Evolutionary conservation across 2,329 filamentous ascomycete species (phyloP).

Genomic region (Pseudogymnoascus destructans): DNA sequence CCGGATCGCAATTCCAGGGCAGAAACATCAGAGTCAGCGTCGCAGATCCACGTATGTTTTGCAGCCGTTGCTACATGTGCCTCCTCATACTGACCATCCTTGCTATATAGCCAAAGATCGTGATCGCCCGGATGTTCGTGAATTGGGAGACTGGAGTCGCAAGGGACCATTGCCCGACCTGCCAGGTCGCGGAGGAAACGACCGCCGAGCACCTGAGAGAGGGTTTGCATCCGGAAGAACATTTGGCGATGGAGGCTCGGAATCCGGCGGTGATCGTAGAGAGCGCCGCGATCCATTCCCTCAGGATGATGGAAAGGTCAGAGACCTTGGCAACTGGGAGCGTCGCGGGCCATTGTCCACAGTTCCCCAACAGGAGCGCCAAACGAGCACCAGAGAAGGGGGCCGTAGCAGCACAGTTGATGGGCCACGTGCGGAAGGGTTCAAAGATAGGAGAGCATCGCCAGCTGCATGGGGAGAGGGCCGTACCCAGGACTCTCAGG

Average conservation of each 20-base stretch:
- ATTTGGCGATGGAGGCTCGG: constrained; percentile 32
- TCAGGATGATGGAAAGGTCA: constrained; percentile 59
- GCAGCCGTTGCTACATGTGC: constrained; percentile 21
- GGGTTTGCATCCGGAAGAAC: constrained; percentile 33
- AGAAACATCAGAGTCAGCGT: constrained; percentile 87
- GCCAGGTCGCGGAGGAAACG: constrained; percentile 39
- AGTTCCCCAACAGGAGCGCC: constrained; percentile 39
- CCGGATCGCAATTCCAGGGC: constrained; percentile 72
- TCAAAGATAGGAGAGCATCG: constrained; percentile 51
- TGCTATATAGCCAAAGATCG: constrained; percentile 63
- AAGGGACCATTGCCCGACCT: constrained; percentile 77
- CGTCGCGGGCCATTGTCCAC: constrained; percentile 84
- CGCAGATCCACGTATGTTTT: constrained; percentile 82
- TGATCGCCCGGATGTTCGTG: constrained; percentile 55
- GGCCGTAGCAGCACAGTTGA: constrained; percentile 48
- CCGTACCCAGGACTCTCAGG: constrained; percentile 42
- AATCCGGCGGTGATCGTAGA: constrained; percentile 44
- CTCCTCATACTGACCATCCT: constrained; percentile 16
- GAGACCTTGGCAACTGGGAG: constrained; percentile 86
- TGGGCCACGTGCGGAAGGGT: constrained; percentile 43
- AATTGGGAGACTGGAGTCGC: constrained; percentile 82
- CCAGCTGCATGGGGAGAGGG: constrained; percentile 67
- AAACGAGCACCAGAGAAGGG: constrained; percentile 39
- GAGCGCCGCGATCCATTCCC: constrained; percentile 60
- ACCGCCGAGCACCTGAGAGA: constrained; percentile 38